Conservation (phyloP, 176 grass and related monocot genomes). For the Elymus sibiricus region DNA sequence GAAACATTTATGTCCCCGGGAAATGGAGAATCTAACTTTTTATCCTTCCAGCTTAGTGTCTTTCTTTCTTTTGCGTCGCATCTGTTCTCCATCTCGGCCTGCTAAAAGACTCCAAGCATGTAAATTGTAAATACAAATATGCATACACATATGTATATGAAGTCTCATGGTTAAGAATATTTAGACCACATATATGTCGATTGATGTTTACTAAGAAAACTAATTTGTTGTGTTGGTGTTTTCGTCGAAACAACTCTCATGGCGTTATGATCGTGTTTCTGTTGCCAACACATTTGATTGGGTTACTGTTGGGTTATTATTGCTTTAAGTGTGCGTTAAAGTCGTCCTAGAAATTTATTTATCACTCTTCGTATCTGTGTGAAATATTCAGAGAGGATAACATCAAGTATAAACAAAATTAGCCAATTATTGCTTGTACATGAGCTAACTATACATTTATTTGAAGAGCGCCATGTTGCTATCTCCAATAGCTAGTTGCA, state of each 20-base stretch:
- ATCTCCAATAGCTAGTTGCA: slow-evolving; percentile 38
- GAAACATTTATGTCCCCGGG: slow-evolving; percentile 42
- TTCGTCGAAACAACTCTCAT: neutral
- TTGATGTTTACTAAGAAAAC: neutral
- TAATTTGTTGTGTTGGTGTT: neutral
- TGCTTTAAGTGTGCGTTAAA: neutral
- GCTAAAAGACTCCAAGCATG: neutral
- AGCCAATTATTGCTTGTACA: neutral
- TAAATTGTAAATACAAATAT: neutral
- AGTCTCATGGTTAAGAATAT: neutral
- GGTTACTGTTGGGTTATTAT: neutral
- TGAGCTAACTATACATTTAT: neutral
- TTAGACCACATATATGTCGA: neutral
- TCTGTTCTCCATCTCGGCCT: slow-evolving; percentile 1
- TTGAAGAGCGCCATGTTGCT: slow-evolving; percentile 21
- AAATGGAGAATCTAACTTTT: slow-evolving; percentile 35
- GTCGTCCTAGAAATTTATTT: neutral
- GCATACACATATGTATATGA: too few relatives aligned
- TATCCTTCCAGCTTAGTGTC: neutral
- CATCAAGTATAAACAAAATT: neutral
- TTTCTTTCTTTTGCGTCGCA: slow-evolving; percentile 45
- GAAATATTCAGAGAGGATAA: neutral
- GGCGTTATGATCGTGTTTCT: neutral
- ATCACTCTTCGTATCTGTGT: neutral
- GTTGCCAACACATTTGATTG: neutral